A percentile compares a stretch with the other conserved stretches of the same genome.
Evolutionary conservation across 345 rosid genomes (phyloP).

Genomic region (Populus euphratica): DNA sequence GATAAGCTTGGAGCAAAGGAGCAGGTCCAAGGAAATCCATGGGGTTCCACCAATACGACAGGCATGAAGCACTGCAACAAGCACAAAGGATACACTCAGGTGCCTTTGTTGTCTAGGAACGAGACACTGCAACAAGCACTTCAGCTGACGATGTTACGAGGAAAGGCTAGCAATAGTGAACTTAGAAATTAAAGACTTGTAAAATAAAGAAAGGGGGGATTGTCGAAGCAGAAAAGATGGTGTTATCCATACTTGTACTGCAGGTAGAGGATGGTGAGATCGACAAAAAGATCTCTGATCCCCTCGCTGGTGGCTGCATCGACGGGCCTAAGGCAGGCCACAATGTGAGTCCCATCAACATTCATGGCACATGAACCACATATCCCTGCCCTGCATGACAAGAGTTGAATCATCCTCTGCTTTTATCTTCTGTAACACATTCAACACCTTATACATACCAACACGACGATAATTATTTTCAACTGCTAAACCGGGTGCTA

Average conservation of each 20-base stretch:
- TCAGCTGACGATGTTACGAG: neutral
- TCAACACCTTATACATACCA: conserved; percentile 47
- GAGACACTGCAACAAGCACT: too few relatives aligned
- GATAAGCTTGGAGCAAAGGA: conserved; percentile 53
- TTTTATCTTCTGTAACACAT: conserved; percentile 61
- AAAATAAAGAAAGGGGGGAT: too few relatives aligned
- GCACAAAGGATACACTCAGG: conserved; percentile 74
- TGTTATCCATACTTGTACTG: conserved; percentile 44
- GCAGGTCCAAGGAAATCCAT: neutral
- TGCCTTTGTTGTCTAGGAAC: conserved; percentile 23
- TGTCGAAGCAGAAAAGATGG: too few relatives aligned
- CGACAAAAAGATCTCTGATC: conserved; percentile 58
- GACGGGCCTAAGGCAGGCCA: conserved; percentile 63
- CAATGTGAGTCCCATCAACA: conserved; percentile 62
- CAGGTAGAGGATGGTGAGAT: conserved; percentile 64
- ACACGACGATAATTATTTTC: neutral
- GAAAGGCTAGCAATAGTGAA: neutral
- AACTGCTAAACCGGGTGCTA: neutral
- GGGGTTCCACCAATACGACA: too few relatives aligned
- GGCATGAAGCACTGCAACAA: conserved; percentile 38
- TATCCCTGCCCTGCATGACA: conserved; percentile 72
- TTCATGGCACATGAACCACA: conserved; percentile 76
- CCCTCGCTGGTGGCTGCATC: conserved; percentile 44
- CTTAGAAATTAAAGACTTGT: too few relatives aligned
- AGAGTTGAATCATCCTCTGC: conserved; percentile 60